Base-by-base conservation (phyloP, 1,284 basidiomycete genomes). In the Taiwanofungus camphoratus region DNA sequence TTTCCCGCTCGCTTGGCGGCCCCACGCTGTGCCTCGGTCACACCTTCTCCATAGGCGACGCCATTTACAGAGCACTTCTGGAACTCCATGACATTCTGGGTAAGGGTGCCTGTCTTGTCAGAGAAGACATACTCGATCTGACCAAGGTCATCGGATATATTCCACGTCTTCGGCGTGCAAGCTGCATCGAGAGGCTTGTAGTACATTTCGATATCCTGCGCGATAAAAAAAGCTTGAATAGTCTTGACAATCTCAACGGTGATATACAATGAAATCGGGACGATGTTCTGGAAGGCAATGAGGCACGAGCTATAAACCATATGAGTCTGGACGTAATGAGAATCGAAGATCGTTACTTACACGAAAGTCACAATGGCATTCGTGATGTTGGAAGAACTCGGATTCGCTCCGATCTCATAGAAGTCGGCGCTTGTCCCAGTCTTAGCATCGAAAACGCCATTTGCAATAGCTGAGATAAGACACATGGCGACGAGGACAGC, bases 41-140 rank as follows among this genome's bases (percentile, higher is more conserved):
- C 63, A 9, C 93, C 94, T 56, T 98, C 93, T 13, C 92, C 94
- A 57, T 96, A 97, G 0, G 81, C 57, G 0, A 91, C 68, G 2
- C 93, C 94, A 45, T 82, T 69, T 51, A 97, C 77, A 0, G 92
- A 95, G 57, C 92, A 96, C 62, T 92, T 93, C 63, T 97, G 93
- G 68, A 96, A 97, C 70, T 97, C 94, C 94, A 98, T 99, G 52
- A 96, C 69, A 66, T 94, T 98, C 65, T 97, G 92, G 2, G 93
- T 96, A 42, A 96, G 78, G 1, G 93, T 96, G 12, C 92, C 92
- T 0, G 93, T 96, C 73, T 99, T 99, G 77, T 99, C 94, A 4
- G 90, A 93, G 67, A 98, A 97, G 55, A 97, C 76, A 64, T 97
- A 98, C 69, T 96, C 94, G 65, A 97, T 97, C 67, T 97, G 94